These are phyloP conservation scores for Claviceps humidiphila DNA, from an alignment of 2,329 filamentous ascomycete species.

Conservation along the genomic window DNA sequence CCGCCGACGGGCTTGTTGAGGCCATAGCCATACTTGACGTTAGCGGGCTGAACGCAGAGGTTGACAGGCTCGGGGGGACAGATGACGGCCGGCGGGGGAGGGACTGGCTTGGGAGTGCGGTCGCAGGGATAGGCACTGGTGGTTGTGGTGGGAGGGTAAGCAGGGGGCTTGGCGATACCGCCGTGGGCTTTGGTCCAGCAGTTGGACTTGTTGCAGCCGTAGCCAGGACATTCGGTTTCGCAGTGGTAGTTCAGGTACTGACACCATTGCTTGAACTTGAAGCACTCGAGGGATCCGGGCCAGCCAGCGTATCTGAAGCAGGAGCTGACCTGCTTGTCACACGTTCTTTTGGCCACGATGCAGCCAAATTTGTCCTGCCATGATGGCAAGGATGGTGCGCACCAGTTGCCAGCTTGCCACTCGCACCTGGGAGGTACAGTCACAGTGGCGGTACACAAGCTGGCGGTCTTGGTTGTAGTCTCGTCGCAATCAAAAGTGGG, in stretches of 20 bases:
- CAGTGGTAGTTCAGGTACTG: conserved; percentile 32
- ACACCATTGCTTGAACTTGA: conserved; percentile 38
- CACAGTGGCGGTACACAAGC: conserved; percentile 35
- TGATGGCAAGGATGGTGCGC: conserved; percentile 33
- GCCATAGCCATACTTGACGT: conserved; percentile 51
- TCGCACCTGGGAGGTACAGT: conserved; percentile 35
- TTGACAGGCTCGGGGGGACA: conserved; percentile 34
- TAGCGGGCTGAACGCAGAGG: conserved; percentile 40
- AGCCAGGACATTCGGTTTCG: conserved; percentile 19
- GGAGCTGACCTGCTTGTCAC: conserved; percentile 31
- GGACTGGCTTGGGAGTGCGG: conserved; percentile 16
- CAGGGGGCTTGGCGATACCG: conserved; percentile 19
- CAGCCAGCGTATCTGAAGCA: conserved; percentile 40
- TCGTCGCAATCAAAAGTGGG: no score
- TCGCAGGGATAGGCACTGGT: conserved; percentile 22
- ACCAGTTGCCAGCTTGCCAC: conserved; percentile 42
- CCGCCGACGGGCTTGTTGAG: conserved; percentile 44
- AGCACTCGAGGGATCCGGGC: conserved; percentile 35
- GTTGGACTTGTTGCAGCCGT: conserved; percentile 26
- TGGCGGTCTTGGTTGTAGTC: conserved; percentile 15
- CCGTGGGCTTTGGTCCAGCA: conserved; percentile 31
- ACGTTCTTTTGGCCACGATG: conserved; percentile 27
- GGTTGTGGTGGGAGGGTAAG: conserved; percentile 14
- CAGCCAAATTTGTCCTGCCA: conserved; percentile 32
- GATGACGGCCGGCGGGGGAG: conserved; percentile 18